A percentile compares a stretch with the other conserved stretches of the same genome.
Conservation (phyloP, 2,329 filamentous ascomycete species). For the Clarireedia homoeocarpa region DNA sequence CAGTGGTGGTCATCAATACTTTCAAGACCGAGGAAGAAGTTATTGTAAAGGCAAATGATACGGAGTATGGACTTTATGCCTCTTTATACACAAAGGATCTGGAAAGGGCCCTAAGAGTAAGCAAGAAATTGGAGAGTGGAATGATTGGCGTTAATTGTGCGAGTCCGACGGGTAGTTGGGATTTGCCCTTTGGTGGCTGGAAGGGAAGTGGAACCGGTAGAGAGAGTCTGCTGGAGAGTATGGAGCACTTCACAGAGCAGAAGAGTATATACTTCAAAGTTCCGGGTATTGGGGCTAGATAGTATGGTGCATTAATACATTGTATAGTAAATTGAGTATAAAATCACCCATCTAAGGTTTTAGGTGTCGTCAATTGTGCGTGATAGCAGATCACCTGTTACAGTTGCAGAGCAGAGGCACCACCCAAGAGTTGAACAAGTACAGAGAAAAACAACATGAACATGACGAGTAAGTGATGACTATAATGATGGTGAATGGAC, state of each 20-base stretch:
- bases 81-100: constrained; percentile 57
- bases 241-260: constrained; percentile 11
- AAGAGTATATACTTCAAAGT: constrained; percentile 12
- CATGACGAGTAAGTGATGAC: no score
- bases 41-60: constrained; percentile 45
- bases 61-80: constrained; percentile 56
- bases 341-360: background rate
- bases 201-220: constrained; percentile 69
- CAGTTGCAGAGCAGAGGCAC: no score
- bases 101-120: constrained; percentile 55
- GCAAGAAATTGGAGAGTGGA: constrained; percentile 52
- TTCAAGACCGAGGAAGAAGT: constrained; percentile 60
- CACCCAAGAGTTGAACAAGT: no score
- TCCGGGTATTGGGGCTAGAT: constrained; percentile 6
- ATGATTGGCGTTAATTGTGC: constrained; percentile 15
- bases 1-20: constrained; percentile 58
- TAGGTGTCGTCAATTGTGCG: no score
- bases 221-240: constrained; percentile 54
- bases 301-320: background rate
- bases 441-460: no score
- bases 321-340: background rate
- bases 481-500: no score
- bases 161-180: constrained; percentile 22
- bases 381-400: no score
- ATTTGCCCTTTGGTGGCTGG: constrained; percentile 56